Conservation (phyloP, 768 basidiomycete genomes). For the Boletus edulis region DNA sequence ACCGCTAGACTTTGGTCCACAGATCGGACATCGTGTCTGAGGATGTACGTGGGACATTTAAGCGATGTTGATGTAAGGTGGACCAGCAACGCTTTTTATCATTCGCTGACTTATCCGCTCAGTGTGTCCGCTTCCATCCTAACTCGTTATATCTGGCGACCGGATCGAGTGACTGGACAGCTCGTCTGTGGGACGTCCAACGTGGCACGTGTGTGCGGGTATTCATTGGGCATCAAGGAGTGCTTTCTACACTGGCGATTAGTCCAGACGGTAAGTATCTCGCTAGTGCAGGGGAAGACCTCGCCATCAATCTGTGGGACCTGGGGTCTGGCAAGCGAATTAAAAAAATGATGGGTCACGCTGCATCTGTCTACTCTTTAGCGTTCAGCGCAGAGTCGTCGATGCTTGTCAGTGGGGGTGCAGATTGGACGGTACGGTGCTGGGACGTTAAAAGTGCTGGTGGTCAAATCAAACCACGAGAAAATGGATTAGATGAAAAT, state of each 20-base stretch:
- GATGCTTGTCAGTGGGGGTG: slow-evolving; percentile 84
- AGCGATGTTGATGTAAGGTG: slow-evolving; percentile 93
- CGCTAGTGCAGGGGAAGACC: slow-evolving; percentile 89
- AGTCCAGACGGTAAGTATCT: slow-evolving; percentile 94
- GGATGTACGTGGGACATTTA: slow-evolving; percentile 94
- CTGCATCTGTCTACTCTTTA: slow-evolving; percentile 83
- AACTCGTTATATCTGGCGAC: slow-evolving; percentile 97
- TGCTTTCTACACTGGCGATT: slow-evolving; percentile 80
- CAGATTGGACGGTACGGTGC: slow-evolving; percentile 96
- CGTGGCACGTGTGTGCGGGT: slow-evolving; percentile 90
- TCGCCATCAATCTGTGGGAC: slow-evolving; percentile 96
- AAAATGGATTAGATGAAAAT: slow-evolving; percentile 47
- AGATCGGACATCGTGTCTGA: slow-evolving; percentile 78
- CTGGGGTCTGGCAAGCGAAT: slow-evolving; percentile 90
- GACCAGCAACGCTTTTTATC: neutral
- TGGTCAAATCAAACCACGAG: slow-evolving; percentile 57
- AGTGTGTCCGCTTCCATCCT: slow-evolving; percentile 97
- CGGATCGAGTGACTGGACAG: slow-evolving; percentile 94
- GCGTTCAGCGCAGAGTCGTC: slow-evolving; percentile 91
- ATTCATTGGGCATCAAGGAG: slow-evolving; percentile 92
- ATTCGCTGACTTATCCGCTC: slow-evolving; percentile 4
- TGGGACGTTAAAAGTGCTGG: slow-evolving; percentile 92
- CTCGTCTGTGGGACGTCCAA: slow-evolving; percentile 98
- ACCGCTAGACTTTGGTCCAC: slow-evolving; percentile 97
- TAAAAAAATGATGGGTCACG: slow-evolving; percentile 96